phyloP scores from a whole-genome alignment of 768 basidiomycete species.

The Kwoniella bestiolae region DNA sequence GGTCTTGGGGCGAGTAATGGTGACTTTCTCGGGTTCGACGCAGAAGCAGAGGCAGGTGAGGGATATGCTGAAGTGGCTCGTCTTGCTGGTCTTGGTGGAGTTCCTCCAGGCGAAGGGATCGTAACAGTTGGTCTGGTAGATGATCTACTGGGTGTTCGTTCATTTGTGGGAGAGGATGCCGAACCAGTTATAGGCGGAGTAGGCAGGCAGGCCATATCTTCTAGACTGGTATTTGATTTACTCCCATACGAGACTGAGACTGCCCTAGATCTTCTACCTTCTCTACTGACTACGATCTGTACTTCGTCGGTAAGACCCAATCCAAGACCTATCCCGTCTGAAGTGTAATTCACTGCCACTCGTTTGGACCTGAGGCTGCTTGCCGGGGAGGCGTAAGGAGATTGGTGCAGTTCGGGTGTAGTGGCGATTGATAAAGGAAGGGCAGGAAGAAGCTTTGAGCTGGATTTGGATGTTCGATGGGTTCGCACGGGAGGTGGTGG shows the following conservation, averaged over 20 bases:
- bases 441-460: constrained; percentile 24
- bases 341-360: constrained; percentile 13
- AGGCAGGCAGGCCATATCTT: constrained; percentile 18
- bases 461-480: constrained; percentile 12
- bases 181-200: constrained; percentile 4
- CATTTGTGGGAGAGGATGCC: not conserved
- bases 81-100: constrained; percentile 33
- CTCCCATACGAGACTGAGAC: constrained; percentile 16
- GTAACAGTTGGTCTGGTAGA: not conserved
- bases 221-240: not conserved
- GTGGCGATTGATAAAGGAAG: constrained; percentile 13
- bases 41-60: constrained; percentile 7
- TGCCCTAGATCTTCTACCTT: constrained; percentile 22
- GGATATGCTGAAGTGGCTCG: constrained; percentile 19
- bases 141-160: constrained; percentile 13
- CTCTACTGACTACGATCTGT: constrained; percentile 26
- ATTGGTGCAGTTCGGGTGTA: not conserved
- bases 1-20: constrained; percentile 20
- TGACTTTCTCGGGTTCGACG: constrained; percentile 10
- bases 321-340: constrained; percentile 2
- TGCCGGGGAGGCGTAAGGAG: constrained; percentile 9
- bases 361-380: constrained; percentile 6
- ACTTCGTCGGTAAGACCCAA: constrained; percentile 18
- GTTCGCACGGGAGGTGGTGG: constrained; percentile 21
- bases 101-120: not conserved